phyloP scores from a whole-genome alignment of 2,329 filamentous ascomycete species.

The Ascocoryne sarcoides region DNA sequence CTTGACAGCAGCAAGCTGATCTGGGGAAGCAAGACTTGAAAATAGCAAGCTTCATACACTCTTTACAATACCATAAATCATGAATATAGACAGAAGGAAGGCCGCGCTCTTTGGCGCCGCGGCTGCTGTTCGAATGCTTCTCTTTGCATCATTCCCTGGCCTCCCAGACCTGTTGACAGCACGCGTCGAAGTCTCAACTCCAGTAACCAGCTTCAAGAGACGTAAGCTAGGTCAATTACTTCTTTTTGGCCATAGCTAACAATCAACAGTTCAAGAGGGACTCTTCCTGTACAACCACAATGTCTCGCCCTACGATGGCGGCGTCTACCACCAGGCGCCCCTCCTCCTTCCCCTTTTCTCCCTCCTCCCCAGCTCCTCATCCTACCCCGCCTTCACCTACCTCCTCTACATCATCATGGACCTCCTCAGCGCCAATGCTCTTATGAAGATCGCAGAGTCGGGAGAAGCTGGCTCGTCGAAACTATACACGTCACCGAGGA shows the following conservation, averaged over 20 bases:
- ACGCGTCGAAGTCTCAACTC: conserved; percentile 93
- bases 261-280: conserved; percentile 74
- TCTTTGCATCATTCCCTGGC: conserved; percentile 73
- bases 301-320: conserved; percentile 94
- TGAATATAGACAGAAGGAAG: conserved; percentile 50
- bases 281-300: conserved; percentile 94
- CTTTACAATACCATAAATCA: no score
- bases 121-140: conserved; percentile 66
- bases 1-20: no score
- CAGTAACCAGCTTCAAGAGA: conserved; percentile 96
- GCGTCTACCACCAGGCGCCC: conserved; percentile 74
- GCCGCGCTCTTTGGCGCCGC: conserved; percentile 65
- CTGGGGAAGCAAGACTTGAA: no score
- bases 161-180: conserved; percentile 79
- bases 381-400: conserved; percentile 64
- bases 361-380: conserved; percentile 63
- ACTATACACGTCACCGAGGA: conserved; percentile 70
- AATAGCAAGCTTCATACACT: no score
- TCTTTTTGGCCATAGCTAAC: conserved; percentile 9
- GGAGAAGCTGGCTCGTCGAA: conserved; percentile 67
- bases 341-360: conserved; percentile 87
- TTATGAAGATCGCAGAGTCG: conserved; percentile 72
- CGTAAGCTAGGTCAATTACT: no score
- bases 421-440: conserved; percentile 69
- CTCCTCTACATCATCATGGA: conserved; percentile 77